A percentile compares a stretch with the other conserved stretches of the same genome.
Conservation (phyloP, 1,284 basidiomycete species). For the Calocybe gambosa region DNA sequence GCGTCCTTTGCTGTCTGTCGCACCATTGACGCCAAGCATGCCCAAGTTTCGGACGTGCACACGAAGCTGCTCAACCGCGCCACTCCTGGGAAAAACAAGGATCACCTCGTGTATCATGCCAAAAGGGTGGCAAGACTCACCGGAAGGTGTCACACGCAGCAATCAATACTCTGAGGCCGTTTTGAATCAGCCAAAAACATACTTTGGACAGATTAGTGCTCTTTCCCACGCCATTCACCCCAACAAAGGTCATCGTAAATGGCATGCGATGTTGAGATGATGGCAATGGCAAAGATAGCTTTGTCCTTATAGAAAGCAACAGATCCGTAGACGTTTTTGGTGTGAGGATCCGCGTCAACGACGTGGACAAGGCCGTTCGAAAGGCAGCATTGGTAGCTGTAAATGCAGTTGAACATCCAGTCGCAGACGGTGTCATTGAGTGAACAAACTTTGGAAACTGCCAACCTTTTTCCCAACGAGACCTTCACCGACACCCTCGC, state of each 20-base stretch:
- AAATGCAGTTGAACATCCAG: neutral
- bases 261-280: constrained; percentile 75
- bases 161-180: constrained; percentile 88
- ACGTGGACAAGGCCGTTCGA: constrained; percentile 75
- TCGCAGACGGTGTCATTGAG: constrained; percentile 1
- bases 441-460: constrained; percentile 70
- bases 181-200: constrained; percentile 98
- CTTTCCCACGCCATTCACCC: constrained; percentile 99
- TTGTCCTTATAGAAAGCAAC: constrained; percentile 73
- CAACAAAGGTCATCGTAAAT: constrained; percentile 95
- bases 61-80: constrained; percentile 95
- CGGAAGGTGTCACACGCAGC: constrained; percentile 99
- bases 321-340: constrained; percentile 97
- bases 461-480: constrained; percentile 89
- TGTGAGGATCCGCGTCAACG: constrained; percentile 91
- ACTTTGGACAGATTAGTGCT: constrained; percentile 98
- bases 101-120: neutral
- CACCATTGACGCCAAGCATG: constrained; percentile 73
- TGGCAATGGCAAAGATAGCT: constrained; percentile 61
- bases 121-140: constrained; percentile 22
- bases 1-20: constrained; percentile 60
- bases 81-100: constrained; percentile 50
- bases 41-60: constrained; percentile 95
- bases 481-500: constrained; percentile 85
- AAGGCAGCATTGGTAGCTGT: constrained; percentile 83